Conservation (phyloP, 106 monocot species). For the Allium sativum region DNA sequence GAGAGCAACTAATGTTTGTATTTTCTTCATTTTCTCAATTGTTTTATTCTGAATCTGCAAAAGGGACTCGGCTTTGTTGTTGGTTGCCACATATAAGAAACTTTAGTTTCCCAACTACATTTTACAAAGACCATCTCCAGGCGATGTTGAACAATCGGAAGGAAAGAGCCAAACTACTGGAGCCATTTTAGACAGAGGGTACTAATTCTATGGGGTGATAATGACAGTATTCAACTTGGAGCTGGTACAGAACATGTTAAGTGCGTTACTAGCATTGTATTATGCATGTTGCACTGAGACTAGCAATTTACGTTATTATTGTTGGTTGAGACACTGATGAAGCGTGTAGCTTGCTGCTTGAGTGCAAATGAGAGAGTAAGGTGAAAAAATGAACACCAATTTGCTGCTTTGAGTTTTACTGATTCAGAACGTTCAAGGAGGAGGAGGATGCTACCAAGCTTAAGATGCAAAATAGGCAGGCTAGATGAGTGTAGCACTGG, state of each 20-base stretch:
- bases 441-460: too few relatives aligned
- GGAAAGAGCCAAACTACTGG: slow-evolving; percentile 69
- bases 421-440: too few relatives aligned
- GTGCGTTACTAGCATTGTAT: slow-evolving; percentile 24
- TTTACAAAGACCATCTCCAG: slow-evolving; percentile 16
- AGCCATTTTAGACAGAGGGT: slow-evolving; percentile 64
- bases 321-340: too few relatives aligned
- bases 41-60: slow-evolving; percentile 13
- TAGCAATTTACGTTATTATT: not conserved
- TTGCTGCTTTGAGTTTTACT: too few relatives aligned
- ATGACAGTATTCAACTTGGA: slow-evolving; percentile 80
- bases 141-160: slow-evolving; percentile 48
- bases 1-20: too few relatives aligned
- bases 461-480: too few relatives aligned
- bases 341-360: too few relatives aligned
- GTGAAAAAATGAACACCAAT: too few relatives aligned
- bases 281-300: too few relatives aligned
- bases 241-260: slow-evolving; percentile 56
- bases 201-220: slow-evolving; percentile 75
- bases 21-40: too few relatives aligned
- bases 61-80: slow-evolving; percentile 13
- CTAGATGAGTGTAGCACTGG: too few relatives aligned
- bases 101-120: slow-evolving; percentile 18
- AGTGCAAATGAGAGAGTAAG: too few relatives aligned
- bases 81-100: slow-evolving; percentile 12